Evolutionary conservation across 495 filamentous ascomycete species (phyloP).

Genomic region (Clohesyomyces aquaticus): DNA sequence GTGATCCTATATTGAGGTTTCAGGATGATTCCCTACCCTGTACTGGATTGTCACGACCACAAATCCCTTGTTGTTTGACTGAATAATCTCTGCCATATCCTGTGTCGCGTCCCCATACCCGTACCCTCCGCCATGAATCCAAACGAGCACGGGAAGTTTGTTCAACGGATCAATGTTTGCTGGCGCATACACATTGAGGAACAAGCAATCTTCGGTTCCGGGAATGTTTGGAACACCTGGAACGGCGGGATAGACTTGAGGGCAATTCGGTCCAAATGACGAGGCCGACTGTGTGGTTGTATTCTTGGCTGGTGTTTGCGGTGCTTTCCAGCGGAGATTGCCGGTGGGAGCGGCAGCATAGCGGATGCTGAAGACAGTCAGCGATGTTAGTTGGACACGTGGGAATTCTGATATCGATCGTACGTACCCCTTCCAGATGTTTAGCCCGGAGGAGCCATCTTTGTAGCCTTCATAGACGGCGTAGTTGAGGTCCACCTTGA

Average conservation of each 20-base stretch:
- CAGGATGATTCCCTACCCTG: slow-evolving; percentile 28
- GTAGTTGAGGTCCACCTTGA: slow-evolving; percentile 35
- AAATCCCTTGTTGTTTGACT: slow-evolving; percentile 43
- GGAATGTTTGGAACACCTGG: slow-evolving; percentile 13
- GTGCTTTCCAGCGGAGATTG: slow-evolving; percentile 40
- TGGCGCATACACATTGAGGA: slow-evolving; percentile 38
- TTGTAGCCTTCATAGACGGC: slow-evolving; percentile 24
- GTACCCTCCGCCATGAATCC: slow-evolving; percentile 47
- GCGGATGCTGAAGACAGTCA: slow-evolving; percentile 17
- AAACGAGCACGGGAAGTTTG: slow-evolving; percentile 41
- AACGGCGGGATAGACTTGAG: slow-evolving; percentile 14
- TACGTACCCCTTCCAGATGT: slow-evolving; percentile 31
- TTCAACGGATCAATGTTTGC: background rate
- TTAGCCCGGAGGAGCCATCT: slow-evolving; percentile 22
- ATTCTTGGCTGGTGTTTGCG: slow-evolving; percentile 37
- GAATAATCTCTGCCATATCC: slow-evolving; percentile 39
- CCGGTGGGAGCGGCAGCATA: slow-evolving; percentile 34
- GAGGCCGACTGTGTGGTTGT: slow-evolving; percentile 17
- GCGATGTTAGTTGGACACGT: background rate
- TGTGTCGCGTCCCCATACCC: slow-evolving; percentile 38
- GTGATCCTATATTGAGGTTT: background rate
- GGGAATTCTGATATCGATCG: background rate
- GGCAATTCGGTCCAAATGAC: slow-evolving; percentile 14
- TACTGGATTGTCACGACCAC: slow-evolving; percentile 46
- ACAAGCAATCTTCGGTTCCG: slow-evolving; percentile 44